These are phyloP conservation scores for Trifolium subterraneum DNA, from an alignment of 306 rosid species.

Conservation along the genomic window DNA sequence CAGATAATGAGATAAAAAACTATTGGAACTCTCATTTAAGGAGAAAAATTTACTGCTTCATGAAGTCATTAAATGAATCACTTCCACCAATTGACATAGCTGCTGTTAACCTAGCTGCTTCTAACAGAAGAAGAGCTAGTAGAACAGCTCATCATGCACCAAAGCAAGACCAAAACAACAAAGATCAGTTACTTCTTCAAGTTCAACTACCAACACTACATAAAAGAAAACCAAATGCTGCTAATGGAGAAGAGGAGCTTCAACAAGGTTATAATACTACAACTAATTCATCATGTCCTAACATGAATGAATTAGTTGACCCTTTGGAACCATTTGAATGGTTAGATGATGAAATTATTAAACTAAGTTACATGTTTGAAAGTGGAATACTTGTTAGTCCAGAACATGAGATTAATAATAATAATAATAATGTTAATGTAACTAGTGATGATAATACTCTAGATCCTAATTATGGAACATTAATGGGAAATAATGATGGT, in stretches of 20 bases:
- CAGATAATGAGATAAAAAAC: constrained; percentile 87
- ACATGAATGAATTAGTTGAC: constrained; percentile 39
- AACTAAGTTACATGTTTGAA: constrained; percentile 45
- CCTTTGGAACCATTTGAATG: constrained; percentile 51
- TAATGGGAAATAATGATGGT: constrained; percentile 27
- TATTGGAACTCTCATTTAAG: constrained; percentile 91
- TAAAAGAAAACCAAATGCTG: background rate
- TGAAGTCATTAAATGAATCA: constrained; percentile 47
- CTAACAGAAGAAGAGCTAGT: constrained; percentile 41
- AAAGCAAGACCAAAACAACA: constrained; percentile 35
- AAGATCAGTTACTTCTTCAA: background rate
- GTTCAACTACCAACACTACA: constrained; percentile 5
- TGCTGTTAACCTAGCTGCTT: constrained; percentile 33
- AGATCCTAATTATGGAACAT: constrained; percentile 24
- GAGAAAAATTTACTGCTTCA: constrained; percentile 66
- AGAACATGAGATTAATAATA: background rate
- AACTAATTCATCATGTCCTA: constrained; percentile 13
- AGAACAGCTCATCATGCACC: constrained; percentile 21
- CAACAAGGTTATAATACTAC: background rate
- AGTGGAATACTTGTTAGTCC: constrained; percentile 29
- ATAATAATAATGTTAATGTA: background rate
- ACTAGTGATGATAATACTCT: background rate
- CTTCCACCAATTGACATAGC: constrained; percentile 45
- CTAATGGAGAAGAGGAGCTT: constrained; percentile 27
- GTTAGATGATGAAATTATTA: constrained; percentile 53